These are phyloP conservation scores for Anthracocystis setariae DNA, from an alignment of 1,284 basidiomycete genomes.

Conservation along the genomic window DNA sequence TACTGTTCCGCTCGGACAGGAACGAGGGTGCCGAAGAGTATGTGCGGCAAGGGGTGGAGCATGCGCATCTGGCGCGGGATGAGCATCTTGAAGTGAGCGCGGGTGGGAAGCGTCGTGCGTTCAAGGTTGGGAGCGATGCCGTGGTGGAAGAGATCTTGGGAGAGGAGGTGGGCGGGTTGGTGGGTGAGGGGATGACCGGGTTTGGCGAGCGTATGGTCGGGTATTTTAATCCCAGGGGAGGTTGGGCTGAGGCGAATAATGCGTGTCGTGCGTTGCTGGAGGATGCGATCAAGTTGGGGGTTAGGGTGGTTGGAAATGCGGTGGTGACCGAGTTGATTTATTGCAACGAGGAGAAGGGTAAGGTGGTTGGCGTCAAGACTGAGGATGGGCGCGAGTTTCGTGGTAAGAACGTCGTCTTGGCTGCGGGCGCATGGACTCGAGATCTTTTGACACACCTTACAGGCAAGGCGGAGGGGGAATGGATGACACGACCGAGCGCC, in stretches of 20 bases:
- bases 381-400: conserved; percentile 73
- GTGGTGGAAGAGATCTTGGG: conserved; percentile 32
- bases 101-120: conserved; percentile 22
- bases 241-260: conserved; percentile 84
- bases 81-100: conserved; percentile 13
- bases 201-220: conserved; percentile 66
- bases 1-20: conserved; percentile 51
- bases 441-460: conserved; percentile 72
- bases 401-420: conserved; percentile 75
- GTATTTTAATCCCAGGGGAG: conserved; percentile 81
- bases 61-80: conserved; percentile 25
- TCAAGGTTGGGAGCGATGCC: conserved; percentile 13
- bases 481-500: conserved; percentile 47
- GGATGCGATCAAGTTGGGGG: conserved; percentile 75
- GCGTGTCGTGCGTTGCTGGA: conserved; percentile 75
- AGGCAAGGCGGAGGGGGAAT: conserved; percentile 19
- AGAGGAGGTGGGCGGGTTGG: neutral
- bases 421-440: conserved; percentile 84
- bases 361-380: conserved; percentile 76
- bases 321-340: conserved; percentile 70
- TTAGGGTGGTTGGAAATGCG: conserved; percentile 74
- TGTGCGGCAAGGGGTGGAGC: conserved; percentile 28
- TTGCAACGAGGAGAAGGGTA: conserved; percentile 61
- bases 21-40: conserved; percentile 26
- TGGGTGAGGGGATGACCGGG: conserved; percentile 25